Evolutionary conservation across 2,329 filamentous ascomycete genomes (phyloP), one percentile per base, ranked within the genome.

Genomic region (Celoporthe dispersa): DNA sequence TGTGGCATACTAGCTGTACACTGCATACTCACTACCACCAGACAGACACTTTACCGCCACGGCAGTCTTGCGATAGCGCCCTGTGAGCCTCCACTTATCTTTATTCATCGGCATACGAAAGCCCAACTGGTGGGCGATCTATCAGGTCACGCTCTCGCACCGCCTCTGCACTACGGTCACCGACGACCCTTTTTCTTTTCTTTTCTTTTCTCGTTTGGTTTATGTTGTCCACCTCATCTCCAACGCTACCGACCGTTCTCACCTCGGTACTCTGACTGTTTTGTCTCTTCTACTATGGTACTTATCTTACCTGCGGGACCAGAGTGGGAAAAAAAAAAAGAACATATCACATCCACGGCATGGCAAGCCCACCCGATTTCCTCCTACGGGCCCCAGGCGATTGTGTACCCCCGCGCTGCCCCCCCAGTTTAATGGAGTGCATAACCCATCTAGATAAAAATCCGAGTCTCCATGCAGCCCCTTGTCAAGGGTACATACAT

Each of bases 21-120:
- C 41, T 44, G 51, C 51, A 55, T 55, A 5, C 25, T 28, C 8
- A 57, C 22, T 37, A 25, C 31, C 37, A n/a, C 31, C 16, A 59
- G 22, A 48, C 22, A 39, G 35, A 35, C 19, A 22, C 14, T 33
- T n/a, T 60, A 33, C 57, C 31, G 57, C 57, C 33, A 22, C 57
- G 31, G 57, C 33, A 37, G 57, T 60, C 57, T 37, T 60, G 33
- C 31, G 33, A 60, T 60, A 31, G 31, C 31, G 57, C 22, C 57
- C 33, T 60, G 19, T n/a, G 31, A 35, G 33, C 57, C 57, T 60
- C 57, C 57, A 60, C 57, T 60, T 37, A 35, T 60, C 19, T 60
- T 37, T 22, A 37, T 12, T 60, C 31, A 37, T 60, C 57, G 57
- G 57, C 22, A 60, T 60, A 60, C 57, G 57, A 60, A 60, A 60